Base-by-base conservation (phyloP, 2,329 filamentous ascomycete species). In the Trichoderma polysporum region DNA sequence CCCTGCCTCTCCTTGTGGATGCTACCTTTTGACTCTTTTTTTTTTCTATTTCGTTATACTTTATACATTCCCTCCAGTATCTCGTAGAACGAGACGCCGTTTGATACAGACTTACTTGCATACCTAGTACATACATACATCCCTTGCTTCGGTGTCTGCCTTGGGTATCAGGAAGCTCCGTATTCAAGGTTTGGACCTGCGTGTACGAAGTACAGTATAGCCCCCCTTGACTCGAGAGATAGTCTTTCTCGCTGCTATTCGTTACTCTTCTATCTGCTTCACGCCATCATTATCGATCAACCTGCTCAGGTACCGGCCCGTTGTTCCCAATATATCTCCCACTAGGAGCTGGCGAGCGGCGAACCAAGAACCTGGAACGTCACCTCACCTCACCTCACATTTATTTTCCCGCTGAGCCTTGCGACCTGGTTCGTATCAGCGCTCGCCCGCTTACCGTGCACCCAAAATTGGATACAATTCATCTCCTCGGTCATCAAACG, bases 211-310 rank as follows among this genome's bases (percentile, higher is more conserved):
- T 22, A 33, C 19, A 33, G 56, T 5, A 54, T 13, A 35, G 52
- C 52, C 52, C 45, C 45, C 13, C 31, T 1, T 8, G 15, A 35
- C 37, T 45, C 25, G 9, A 22, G 10, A 29, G 45, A 52, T 27
- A 52, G 22, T 19, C 13, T 19, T 35, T 52, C 9, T 19, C n/a
- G 12, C 33, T 31, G 45, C 45, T n/a, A 52, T 52, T 61, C 58
- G 58, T 29, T 27, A 31, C 33, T 25, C 29, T 27, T 50, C 7
- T 39, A 52, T 17, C 58, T n/a, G 15, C 17, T 13, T 25, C n/a
- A 52, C 58, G 58, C 58, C 58, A 33, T 61, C 58, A 52, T 52
- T 39, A 39, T 61, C 58, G 45, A 61, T 61, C 31, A 9, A 61
- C 47, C 33, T 37, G 58, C n/a, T 47, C 45, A 39, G 45, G 58